phyloP scores from a whole-genome alignment of 371 early-diverging fungal genomes.

The Apophysomyces trapeziformis region DNA sequence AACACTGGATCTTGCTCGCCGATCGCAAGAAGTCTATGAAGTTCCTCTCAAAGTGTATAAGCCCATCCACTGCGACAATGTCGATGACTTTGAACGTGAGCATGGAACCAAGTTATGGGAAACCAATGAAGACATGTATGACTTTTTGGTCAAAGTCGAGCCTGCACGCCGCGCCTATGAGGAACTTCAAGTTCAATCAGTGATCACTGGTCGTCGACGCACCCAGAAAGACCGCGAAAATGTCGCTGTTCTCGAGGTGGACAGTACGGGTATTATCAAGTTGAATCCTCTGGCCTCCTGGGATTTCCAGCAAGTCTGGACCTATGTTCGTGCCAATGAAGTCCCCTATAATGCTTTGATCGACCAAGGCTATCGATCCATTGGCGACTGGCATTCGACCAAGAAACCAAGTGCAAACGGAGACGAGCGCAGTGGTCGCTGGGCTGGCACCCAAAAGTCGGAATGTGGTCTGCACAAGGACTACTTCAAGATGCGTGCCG shows the following conservation, averaged over 20 bases:
- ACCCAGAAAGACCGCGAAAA: conserved; percentile 85
- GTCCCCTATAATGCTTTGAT: conserved; percentile 90
- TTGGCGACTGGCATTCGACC: conserved; percentile 95
- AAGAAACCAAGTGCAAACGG: conserved; percentile 64
- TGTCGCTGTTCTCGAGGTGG: conserved; percentile 84
- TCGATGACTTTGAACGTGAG: conserved; percentile 69
- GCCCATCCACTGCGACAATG: conserved; percentile 64
- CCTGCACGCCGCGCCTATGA: conserved; percentile 89
- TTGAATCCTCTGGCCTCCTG: conserved; percentile 89
- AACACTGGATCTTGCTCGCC: conserved; percentile 78
- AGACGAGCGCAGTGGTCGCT: conserved; percentile 90
- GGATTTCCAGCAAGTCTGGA: conserved; percentile 88
- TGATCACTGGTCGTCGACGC: conserved; percentile 90
- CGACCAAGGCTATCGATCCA: conserved; percentile 90
- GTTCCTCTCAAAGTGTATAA: conserved; percentile 77
- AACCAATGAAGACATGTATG: conserved; percentile 79
- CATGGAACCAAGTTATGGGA: conserved; percentile 87
- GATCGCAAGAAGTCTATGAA: conserved; percentile 68
- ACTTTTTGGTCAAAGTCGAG: conserved; percentile 93
- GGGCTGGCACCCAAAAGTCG: conserved; percentile 86
- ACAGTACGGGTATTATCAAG: conserved; percentile 83
- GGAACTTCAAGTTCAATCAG: conserved; percentile 71
- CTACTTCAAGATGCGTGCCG: conserved; percentile 89
- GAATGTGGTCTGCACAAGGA: conserved; percentile 96
- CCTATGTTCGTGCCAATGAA: conserved; percentile 82